phyloP scores from a whole-genome alignment of 768 basidiomycete genomes.

The Trametes maxima region DNA sequence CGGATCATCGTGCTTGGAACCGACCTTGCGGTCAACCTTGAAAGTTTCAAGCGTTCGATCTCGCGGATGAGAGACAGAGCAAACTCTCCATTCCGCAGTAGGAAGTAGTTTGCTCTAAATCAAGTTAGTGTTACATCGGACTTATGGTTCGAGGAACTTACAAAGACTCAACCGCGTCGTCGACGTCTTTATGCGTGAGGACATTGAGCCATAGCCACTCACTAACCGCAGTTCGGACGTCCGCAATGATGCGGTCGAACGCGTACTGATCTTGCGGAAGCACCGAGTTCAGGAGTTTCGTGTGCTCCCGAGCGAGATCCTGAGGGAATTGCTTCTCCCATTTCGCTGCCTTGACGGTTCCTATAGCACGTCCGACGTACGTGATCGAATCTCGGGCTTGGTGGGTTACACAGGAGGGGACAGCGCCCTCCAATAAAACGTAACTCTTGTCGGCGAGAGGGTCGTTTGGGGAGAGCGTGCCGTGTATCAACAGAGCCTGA shows the following conservation, averaged over 20 bases:
- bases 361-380: conserved; percentile 86
- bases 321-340: conserved; percentile 80
- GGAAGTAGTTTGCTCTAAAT: conserved; percentile 83
- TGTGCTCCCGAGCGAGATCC: conserved; percentile 64
- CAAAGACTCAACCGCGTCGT: conserved; percentile 84
- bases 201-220: conserved; percentile 96
- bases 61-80: conserved; percentile 82
- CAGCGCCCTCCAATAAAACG: conserved; percentile 59
- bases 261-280: conserved; percentile 75
- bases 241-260: conserved; percentile 73
- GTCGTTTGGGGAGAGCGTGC: conserved; percentile 61
- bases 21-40: conserved; percentile 69
- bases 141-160: conserved; percentile 41
- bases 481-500: conserved; percentile 81
- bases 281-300: conserved; percentile 62
- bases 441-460: conserved; percentile 67
- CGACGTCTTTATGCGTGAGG: conserved; percentile 79
- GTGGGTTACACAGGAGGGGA: conserved; percentile 74
- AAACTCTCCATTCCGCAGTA: conserved; percentile 88
- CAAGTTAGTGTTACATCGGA: conserved; percentile 15
- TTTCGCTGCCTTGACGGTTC: conserved; percentile 77
- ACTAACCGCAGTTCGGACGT: conserved; percentile 79
- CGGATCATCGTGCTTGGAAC: conserved; percentile 76
- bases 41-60: conserved; percentile 80
- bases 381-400: conserved; percentile 79